Base-by-base conservation (phyloP, 1,139 yeast species). In the Hanseniaspora gamundiae region DNA sequence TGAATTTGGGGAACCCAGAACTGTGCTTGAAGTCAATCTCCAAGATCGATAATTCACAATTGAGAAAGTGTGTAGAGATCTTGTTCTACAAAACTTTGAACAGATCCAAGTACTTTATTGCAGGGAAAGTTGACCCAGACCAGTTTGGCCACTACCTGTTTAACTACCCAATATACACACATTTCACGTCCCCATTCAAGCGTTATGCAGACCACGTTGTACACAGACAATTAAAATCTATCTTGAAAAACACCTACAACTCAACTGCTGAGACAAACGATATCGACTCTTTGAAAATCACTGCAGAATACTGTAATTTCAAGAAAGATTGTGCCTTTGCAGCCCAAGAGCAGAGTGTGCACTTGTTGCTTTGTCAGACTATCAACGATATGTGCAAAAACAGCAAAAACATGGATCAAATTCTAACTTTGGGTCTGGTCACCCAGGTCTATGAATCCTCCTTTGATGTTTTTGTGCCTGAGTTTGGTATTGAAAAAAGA, bases 281-380 rank as follows among this genome's bases (percentile, higher is more conserved):
- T 50, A 57, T 79, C 46, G 94, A 84, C 40, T 68, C 87, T 0
- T 68, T 88, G 54, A 81, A 83, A 57, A 81, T 86, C 50, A 73
- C 83, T 33, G 83, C 94, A 13, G 96, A 91, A 55, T 87, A 86
- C 61, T 88, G 96, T 65, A 87, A 87, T 55, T 88, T 91, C 70
- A 87, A 88, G 64, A 86, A 87, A 61, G 97, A 91, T 58, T 88
- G 95, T 62, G 94, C 97, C 1, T 79, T 78, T 49, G 78, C 76
- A 53, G 96, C 96, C 1, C 97, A 91, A 64, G 95, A 86, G 53
- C 98, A 91, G 64, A 91, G 95, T 7, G 77, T 88, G 45, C 98
- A 91, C 61, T 70, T 91, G 52, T 69, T 82, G 47, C 68, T 88
- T 44, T 84, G 94, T 44, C 94, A 87, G 61, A 80, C 87, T 1